Evolutionary conservation across 495 filamentous ascomycete species (phyloP), one percentile per base, ranked within the genome.

Genomic region (Aspergillus ellipticus): DNA sequence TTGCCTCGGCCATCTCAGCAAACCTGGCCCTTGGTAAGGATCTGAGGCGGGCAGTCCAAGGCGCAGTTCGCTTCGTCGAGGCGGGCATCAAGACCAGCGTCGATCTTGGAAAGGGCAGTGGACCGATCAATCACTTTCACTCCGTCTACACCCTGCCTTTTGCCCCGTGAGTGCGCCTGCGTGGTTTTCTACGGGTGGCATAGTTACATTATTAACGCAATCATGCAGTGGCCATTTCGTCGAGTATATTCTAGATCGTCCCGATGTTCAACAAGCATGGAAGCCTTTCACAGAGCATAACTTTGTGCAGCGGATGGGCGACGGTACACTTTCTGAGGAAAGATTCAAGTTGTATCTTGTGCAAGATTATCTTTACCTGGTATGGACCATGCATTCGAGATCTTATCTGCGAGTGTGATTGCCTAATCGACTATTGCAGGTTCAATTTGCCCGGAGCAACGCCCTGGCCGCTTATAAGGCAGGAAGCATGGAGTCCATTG

Each of bases 91-190:
- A 74, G 65, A 87, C 84, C 2, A 91, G 89, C 29, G 78, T 79
- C 46, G 76, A 85, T 49, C 63, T 96, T 37, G 93, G 93, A 0
- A 79, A 83, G 46, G 93, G 93, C 7, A 89, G 83, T 70, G 93
- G 93, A 0, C 92, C 94, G 2, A 85, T 98, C 57, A 96, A 96
- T 61, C 93, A 96, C 70, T 95, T 96, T 61, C 92, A 97, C 67
- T 95, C 91, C 3, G 76, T 84, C 2, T 86, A 90, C 55, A 82
- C 77, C 0, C 71, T 96, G 55, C 90, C 92, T 2, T 96, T 96
- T 73, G 71, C 88, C 10, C 89, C 86, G 91, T 96, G 73, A 66
- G 86, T 77, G 11, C 51, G 11, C 33, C 33, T 56, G 33, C n/a
- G n/a, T n/a, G 6, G 17, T 41, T 26, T 46, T 8, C n/a, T n/a